Percentiles rank a stretch among this genome's conserved stretches.
These are phyloP conservation scores for Colletotrichum tropicicola DNA, from an alignment of 2,329 filamentous ascomycete species.

Conservation along the genomic window DNA sequence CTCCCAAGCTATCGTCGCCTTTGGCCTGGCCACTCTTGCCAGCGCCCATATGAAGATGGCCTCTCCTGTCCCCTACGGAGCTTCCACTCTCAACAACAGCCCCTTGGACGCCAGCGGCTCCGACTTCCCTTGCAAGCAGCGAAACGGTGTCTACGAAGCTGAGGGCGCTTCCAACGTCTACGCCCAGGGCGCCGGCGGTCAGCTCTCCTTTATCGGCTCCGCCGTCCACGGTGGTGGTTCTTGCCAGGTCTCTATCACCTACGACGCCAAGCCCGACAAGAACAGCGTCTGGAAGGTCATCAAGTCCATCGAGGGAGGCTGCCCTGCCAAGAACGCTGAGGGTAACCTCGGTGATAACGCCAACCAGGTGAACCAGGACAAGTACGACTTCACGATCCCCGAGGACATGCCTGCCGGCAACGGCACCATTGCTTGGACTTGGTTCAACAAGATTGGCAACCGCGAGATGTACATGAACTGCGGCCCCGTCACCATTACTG, in stretches of 20 bases:
- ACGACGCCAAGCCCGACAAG: constrained; percentile 74
- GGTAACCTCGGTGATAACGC: constrained; percentile 68
- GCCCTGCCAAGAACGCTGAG: constrained; percentile 66
- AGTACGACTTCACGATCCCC: constrained; percentile 78
- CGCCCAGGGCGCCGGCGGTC: constrained; percentile 65
- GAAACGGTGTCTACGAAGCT: constrained; percentile 54
- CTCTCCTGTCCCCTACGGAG: constrained; percentile 70
- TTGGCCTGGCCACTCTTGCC: constrained; percentile 67
- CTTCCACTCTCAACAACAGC: constrained; percentile 57
- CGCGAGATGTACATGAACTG: constrained; percentile 99
- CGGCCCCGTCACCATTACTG: constrained; percentile 75
- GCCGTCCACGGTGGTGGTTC: constrained; percentile 92
- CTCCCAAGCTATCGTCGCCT: constrained; percentile 56
- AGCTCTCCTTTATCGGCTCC: constrained; percentile 74
- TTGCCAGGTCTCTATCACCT: constrained; percentile 88
- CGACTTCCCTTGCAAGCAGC: constrained; percentile 86
- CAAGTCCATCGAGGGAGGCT: constrained; percentile 86
- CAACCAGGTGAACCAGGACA: constrained; percentile 54
- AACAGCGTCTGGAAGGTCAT: constrained; percentile 86
- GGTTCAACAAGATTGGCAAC: constrained; percentile 94
- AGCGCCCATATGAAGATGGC: constrained; percentile 82
- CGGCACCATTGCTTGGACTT: constrained; percentile 89
- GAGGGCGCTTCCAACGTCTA: constrained; percentile 65
- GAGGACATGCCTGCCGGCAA: constrained; percentile 76
- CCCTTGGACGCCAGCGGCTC: constrained; percentile 69